These are phyloP conservation scores for Boletales sp. DNA, from an alignment of 768 basidiomycete species.

Conservation along the genomic window DNA sequence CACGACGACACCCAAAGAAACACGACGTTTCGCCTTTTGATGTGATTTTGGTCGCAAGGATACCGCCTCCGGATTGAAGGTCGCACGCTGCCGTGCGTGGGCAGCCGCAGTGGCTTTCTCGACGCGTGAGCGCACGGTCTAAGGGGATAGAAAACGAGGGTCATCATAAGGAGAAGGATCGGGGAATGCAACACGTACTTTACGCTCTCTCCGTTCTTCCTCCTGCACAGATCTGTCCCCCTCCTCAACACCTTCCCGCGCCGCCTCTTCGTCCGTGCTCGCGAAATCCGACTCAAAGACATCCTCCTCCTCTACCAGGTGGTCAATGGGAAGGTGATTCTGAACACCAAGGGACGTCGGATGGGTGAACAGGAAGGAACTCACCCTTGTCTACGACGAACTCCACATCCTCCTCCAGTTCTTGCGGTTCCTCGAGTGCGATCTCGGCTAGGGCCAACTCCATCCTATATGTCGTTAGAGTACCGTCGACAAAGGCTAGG, in stretches of 20 bases:
- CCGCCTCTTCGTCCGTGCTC: conserved; percentile 70
- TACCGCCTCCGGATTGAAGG: conserved; percentile 57
- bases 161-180: not conserved
- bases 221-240: conserved; percentile 57
- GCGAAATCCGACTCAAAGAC: conserved; percentile 82
- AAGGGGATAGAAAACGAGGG: not conserved
- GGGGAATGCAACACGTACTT: conserved; percentile 6
- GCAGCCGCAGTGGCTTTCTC: conserved; percentile 66
- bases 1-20: conserved; percentile 52
- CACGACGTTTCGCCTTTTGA: conserved; percentile 40
- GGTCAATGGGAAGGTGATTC: not conserved
- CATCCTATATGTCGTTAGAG: conserved; percentile 48
- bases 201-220: conserved; percentile 51
- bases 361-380: no score
- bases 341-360: not conserved
- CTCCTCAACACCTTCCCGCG: conserved; percentile 48
- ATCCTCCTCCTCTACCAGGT: conserved; percentile 68
- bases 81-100: conserved; percentile 61
- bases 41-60: conserved; percentile 27
- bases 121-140: conserved; percentile 54
- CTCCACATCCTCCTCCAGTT: conserved; percentile 71
- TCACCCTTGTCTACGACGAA: conserved; percentile 65
- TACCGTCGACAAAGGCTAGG: not conserved
- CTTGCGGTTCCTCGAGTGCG: conserved; percentile 45
- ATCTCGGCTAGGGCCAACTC: conserved; percentile 66